Evolutionary conservation across 108 stramenopile genomes (phyloP).

Genomic region (Poteriospumella lacustris): DNA sequence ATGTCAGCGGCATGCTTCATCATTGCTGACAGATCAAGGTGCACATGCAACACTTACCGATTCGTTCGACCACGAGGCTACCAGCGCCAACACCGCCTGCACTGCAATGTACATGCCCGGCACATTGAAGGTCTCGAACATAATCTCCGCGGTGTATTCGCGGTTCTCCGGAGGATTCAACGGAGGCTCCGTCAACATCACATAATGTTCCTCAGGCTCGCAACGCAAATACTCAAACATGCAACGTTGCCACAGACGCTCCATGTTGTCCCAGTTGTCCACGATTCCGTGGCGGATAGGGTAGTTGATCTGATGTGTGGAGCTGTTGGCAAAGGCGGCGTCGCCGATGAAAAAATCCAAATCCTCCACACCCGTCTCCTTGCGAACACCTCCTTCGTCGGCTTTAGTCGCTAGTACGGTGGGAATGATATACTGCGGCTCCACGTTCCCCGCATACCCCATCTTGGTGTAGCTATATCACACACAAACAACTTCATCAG

Average conservation of each 20-base stretch:
- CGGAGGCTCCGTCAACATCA: constrained; percentile 66
- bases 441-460: constrained; percentile 60
- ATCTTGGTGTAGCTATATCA: constrained; percentile 64
- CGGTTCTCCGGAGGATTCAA: constrained; percentile 67
- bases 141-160: constrained; percentile 69
- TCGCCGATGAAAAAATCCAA: constrained; percentile 61
- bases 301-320: constrained; percentile 59
- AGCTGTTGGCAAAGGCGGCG: constrained; percentile 48
- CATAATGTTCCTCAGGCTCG: constrained; percentile 66
- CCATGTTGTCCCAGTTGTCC: constrained; percentile 72
- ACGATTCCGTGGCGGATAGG: constrained; percentile 63
- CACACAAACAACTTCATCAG: neutral
- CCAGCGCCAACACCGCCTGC: constrained; percentile 65
- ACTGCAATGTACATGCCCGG: constrained; percentile 68
- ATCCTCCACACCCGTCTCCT: constrained; percentile 53
- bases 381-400: constrained; percentile 22
- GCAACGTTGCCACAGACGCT: constrained; percentile 65
- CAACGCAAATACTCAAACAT: constrained; percentile 63
- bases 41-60: neutral
- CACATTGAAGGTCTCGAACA: constrained; percentile 72
- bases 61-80: constrained; percentile 59
- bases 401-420: constrained; percentile 53
- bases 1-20: neutral
- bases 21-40: neutral
- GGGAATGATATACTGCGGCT: constrained; percentile 60